Evolutionary conservation across 1,284 basidiomycete species (phyloP).

Genomic region (Ceratobasidium sp.): DNA sequence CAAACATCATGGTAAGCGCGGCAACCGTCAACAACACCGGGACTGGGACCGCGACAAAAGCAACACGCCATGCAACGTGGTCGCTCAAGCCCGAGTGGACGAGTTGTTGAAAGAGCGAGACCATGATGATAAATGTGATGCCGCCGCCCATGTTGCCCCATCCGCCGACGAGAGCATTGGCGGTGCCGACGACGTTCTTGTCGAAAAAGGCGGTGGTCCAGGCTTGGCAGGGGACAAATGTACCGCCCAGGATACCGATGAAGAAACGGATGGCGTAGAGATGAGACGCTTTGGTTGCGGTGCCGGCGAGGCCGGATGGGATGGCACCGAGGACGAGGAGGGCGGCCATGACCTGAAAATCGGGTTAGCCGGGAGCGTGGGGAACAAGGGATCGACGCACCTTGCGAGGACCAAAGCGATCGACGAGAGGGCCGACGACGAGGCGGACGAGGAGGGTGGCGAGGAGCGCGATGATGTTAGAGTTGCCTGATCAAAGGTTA

Average conservation of each 20-base stretch:
- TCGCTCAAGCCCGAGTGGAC: conserved; percentile 60
- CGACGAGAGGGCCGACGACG: conserved; percentile 69
- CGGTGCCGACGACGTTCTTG: conserved; percentile 68
- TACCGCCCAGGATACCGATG: conserved; percentile 69
- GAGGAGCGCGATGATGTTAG: conserved; percentile 70
- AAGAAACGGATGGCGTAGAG: conserved; percentile 69
- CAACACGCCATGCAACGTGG: conserved; percentile 69
- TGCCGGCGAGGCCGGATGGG: conserved; percentile 73
- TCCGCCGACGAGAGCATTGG: conserved; percentile 67
- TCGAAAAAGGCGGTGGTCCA: conserved; percentile 75
- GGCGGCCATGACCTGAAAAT: conserved; percentile 61
- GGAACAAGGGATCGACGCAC: conserved; percentile 53
- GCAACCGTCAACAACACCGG: conserved; percentile 68
- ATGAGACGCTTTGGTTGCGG: conserved; percentile 61
- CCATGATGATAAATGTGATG: conserved; percentile 73
- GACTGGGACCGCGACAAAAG: conserved; percentile 71
- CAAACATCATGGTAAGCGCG: conserved; percentile 63
- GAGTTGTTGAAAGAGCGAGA: conserved; percentile 66
- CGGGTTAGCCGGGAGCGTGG: not conserved
- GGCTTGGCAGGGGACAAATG: conserved; percentile 70
- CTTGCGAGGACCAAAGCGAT: conserved; percentile 71
- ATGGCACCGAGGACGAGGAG: conserved; percentile 73
- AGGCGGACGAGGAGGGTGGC: conserved; percentile 70
- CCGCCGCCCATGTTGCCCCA: conserved; percentile 69
- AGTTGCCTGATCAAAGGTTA: conserved; percentile 60